Evolutionary conservation across 176 grass and related monocot species (phyloP), one percentile per base, ranked within the genome.

Genomic region (Aegilops umbellulata): DNA sequence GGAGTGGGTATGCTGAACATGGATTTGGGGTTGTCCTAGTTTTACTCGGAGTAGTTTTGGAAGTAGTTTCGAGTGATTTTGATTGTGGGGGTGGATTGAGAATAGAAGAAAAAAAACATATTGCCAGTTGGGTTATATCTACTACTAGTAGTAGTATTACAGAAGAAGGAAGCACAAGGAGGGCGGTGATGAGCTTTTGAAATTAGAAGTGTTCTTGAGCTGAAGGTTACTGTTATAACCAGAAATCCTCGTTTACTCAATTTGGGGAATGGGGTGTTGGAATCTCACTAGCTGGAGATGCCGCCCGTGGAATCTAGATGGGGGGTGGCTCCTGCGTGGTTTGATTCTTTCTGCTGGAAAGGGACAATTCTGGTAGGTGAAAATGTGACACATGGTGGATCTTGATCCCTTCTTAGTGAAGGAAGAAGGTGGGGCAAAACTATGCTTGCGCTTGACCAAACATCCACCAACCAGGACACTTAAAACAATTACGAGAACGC

Each of bases 281-380:
- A 41, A 85, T 85, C 81, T 91, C 80, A 46, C 80, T 25, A 34
- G 29, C 81, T 84, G 81, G 77, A 85, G 82, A 88, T 91, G 89
- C 81, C 81, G 38, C 23, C 49, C 38, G 41, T 62, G 70, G 86
- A 70, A 88, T 91, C 90, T 87, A 87, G 89, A 77, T 80, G 24
- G 31, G 80, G 23, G 31, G 74, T 87, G 10, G 62, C 61, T 88
- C 38, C 68, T 81, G 69, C 77, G 77, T 81, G 76, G 70, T 82
- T 91, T 91, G 86, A 88, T 85, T 77, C 71, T 44, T 57, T 85
- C 61, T 85, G 31, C 78, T 65, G 55, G 82, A 82, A 88, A 88
- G 77, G 77, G 86, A 65, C 77, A 69, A 60, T 22, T 60, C 36
- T 65, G 85, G 82, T 91, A 3, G 86, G 86, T 85, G 76, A 78